Evolutionary conservation across 2,329 filamentous ascomycete species (phyloP).

Genomic region (Elsinoe perseae): DNA sequence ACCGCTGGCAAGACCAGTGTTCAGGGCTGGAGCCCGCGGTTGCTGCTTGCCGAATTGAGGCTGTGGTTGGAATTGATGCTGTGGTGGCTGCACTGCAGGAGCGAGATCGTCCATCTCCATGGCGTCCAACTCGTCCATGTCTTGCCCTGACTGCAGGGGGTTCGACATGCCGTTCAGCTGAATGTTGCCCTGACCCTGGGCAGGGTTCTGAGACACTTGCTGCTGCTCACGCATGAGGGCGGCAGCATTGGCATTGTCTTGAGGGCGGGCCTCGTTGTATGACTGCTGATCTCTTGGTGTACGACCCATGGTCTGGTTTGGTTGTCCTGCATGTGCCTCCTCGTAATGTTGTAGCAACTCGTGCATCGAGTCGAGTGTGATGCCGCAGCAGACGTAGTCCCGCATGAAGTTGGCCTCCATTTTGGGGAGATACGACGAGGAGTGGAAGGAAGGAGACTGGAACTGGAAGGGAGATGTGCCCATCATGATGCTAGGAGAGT

Average conservation of each 20-base stretch:
- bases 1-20: slow-evolving; percentile 69
- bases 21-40: slow-evolving; percentile 59
- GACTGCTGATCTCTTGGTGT: slow-evolving; percentile 32
- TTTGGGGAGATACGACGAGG: slow-evolving; percentile 91
- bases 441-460: slow-evolving; percentile 90
- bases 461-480: slow-evolving; percentile 87
- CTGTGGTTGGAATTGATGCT: slow-evolving; percentile 38
- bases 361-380: slow-evolving; percentile 82
- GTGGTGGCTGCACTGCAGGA: slow-evolving; percentile 41
- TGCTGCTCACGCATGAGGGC: slow-evolving; percentile 17
- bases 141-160: slow-evolving; percentile 16
- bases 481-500: slow-evolving; percentile 77
- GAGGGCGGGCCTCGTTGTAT: slow-evolving; percentile 18
- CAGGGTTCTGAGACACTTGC: slow-evolving; percentile 14
- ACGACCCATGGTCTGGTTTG: slow-evolving; percentile 33
- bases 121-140: slow-evolving; percentile 60
- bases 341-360: slow-evolving; percentile 95
- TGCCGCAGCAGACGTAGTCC: slow-evolving; percentile 91
- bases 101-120: slow-evolving; percentile 90
- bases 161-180: slow-evolving; percentile 18
- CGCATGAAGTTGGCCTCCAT: slow-evolving; percentile 96
- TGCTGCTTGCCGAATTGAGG: slow-evolving; percentile 49
- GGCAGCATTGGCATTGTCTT: slow-evolving; percentile 18
- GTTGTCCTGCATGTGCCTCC: slow-evolving; percentile 70
- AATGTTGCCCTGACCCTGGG: slow-evolving; percentile 6